Evolutionary conservation across 441 rosid genomes (phyloP).

Genomic region (Gossypium davidsonii): DNA sequence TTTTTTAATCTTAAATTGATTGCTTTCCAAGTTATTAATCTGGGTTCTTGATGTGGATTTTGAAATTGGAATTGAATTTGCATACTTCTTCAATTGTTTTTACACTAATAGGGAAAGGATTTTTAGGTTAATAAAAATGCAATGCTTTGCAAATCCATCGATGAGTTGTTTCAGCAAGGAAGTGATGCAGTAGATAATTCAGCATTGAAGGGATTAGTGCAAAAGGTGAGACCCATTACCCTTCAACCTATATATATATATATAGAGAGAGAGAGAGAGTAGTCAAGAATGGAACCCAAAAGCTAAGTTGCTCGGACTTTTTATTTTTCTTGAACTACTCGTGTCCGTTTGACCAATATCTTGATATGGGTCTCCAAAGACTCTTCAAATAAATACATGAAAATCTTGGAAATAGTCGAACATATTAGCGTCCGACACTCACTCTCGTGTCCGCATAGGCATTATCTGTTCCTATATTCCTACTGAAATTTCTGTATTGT

Average conservation of each 20-base stretch:
- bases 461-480: constrained; percentile 58
- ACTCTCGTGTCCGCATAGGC: constrained; percentile 15
- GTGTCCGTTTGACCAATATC: not conserved
- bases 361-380: not conserved
- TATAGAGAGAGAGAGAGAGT: no score
- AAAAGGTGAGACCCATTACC: constrained; percentile 44
- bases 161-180: constrained; percentile 57
- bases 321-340: not conserved
- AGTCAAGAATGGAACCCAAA: not conserved
- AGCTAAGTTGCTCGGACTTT: not conserved
- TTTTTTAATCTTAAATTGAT: not conserved
- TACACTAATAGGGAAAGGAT: not conserved
- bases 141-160: constrained; percentile 61
- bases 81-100: not conserved
- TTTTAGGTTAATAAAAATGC: constrained; percentile 78
- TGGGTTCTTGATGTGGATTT: not conserved
- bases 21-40: not conserved
- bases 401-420: not conserved
- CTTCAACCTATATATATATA: not conserved
- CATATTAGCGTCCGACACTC: not conserved
- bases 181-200: constrained; percentile 41
- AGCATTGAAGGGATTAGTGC: constrained; percentile 44
- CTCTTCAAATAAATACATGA: not conserved
- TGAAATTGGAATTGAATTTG: not conserved
- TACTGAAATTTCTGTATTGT: constrained; percentile 44